Percentiles rank a stretch among this genome's conserved stretches.
Conservation (phyloP, 2,329 filamentous ascomycete species). For the Bipolaris gigantea region DNA sequence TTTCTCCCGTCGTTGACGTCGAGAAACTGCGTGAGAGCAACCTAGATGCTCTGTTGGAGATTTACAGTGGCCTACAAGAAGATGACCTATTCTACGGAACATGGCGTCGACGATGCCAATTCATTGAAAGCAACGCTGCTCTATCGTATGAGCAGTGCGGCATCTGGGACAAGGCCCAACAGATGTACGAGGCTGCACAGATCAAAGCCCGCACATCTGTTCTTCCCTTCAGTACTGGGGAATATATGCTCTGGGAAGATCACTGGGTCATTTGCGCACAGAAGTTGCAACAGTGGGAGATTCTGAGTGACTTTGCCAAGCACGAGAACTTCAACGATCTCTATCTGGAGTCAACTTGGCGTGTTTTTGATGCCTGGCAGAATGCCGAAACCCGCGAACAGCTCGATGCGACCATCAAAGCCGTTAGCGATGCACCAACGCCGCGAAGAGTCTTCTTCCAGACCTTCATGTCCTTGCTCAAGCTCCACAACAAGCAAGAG, state of each 20-base stretch:
- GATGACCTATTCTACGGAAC: conserved; percentile 97
- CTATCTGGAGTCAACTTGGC: conserved; percentile 92
- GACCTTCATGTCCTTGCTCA: conserved; percentile 94
- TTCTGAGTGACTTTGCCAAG: conserved; percentile 95
- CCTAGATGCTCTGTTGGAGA: conserved; percentile 89
- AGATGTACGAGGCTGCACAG: conserved; percentile 93
- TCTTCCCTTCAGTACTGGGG: conserved; percentile 92
- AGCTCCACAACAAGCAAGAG: conserved; percentile 89
- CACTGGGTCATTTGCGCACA: conserved; percentile 98
- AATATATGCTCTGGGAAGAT: conserved; percentile 99
- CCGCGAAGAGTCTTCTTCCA: conserved; percentile 95
- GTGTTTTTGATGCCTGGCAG: conserved; percentile 93
- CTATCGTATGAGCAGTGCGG: conserved; percentile 98
- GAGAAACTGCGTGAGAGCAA: conserved; percentile 87
- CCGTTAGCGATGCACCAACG: conserved; percentile 95
- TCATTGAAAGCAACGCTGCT: conserved; percentile 95
- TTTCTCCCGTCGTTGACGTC: conserved; percentile 83
- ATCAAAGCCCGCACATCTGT: conserved; percentile 95
- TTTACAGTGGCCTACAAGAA: conserved; percentile 88
- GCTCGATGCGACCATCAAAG: conserved; percentile 91
- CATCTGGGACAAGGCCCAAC: conserved; percentile 99
- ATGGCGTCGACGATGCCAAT: conserved; percentile 92
- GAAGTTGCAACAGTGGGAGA: conserved; percentile 99
- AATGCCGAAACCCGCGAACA: conserved; percentile 83
- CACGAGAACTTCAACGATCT: conserved; percentile 98